Conservation (phyloP, 257 asterid genomes). For the Solanum peruvianum region DNA sequence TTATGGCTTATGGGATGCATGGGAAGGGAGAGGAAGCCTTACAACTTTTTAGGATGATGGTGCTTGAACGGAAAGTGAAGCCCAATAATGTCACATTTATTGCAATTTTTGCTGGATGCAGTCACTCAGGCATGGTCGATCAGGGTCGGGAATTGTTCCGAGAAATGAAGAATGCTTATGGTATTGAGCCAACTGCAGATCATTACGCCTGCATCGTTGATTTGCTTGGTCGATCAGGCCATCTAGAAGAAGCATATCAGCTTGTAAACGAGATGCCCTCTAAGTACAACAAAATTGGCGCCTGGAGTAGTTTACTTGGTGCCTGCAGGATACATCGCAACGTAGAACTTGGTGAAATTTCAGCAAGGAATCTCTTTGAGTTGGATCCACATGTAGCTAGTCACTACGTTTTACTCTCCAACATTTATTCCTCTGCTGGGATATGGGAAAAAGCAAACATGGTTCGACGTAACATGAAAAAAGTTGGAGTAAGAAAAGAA, state of each 20-base stretch:
- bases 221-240: conserved; percentile 84
- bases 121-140: conserved; percentile 81
- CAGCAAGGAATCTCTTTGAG: conserved; percentile 51
- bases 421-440: conserved; percentile 66
- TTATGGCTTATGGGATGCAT: conserved; percentile 88
- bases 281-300: conserved; percentile 38
- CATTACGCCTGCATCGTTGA: conserved; percentile 78
- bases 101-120: conserved; percentile 66
- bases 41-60: conserved; percentile 41
- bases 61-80: conserved; percentile 29
- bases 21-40: conserved; percentile 68
- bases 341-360: conserved; percentile 59
- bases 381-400: conserved; percentile 73
- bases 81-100: conserved; percentile 68
- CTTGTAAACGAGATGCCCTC: conserved; percentile 43
- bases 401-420: conserved; percentile 70
- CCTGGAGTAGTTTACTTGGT: conserved; percentile 85
- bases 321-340: conserved; percentile 65
- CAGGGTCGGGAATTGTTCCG: conserved; percentile 53
- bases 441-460: conserved; percentile 58
- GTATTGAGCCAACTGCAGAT: conserved; percentile 54
- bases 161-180: conserved; percentile 40
- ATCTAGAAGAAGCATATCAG: conserved; percentile 50
- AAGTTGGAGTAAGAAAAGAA: conserved; percentile 59
- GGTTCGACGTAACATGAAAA: conserved; percentile 59